Percentiles rank a stretch among this genome's conserved stretches.
Evolutionary conservation across 169 alveolate genomes (phyloP).

Genomic region (Eimeria necatrix): DNA sequence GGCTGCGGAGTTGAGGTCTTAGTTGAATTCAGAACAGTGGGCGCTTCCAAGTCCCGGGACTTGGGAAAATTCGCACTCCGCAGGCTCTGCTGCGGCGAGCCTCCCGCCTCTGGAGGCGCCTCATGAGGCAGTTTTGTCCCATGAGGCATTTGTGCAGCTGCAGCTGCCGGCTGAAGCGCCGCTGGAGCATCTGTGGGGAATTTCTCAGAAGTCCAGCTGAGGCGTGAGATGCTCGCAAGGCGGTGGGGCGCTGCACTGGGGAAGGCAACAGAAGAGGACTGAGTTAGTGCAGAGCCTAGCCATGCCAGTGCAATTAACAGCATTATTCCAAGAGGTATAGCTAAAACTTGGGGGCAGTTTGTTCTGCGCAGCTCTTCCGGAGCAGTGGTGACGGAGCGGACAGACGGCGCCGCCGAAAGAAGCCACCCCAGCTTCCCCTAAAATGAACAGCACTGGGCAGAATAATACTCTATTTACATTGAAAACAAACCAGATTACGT

Average conservation of each 20-base stretch:
- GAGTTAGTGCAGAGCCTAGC: background rate
- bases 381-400: no score
- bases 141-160: background rate
- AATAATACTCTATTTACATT: background rate
- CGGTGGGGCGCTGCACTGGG: background rate
- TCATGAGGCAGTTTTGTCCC: background rate
- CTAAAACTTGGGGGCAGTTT: no score
- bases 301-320: background rate
- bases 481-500: background rate
- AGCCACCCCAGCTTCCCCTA: no score
- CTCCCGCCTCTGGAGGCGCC: no score
- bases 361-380: no score
- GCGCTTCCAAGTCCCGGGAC: no score
- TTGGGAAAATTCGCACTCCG: no score
- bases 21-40: no score
- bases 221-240: background rate
- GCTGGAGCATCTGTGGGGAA: background rate
- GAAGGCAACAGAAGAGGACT: background rate
- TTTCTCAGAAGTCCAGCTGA: background rate
- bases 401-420: no score
- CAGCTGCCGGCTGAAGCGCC: background rate
- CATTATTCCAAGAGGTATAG: background rate
- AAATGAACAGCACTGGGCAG: background rate
- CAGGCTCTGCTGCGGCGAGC: no score
- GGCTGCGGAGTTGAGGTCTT: no score